phyloP scores from a whole-genome alignment of 345 rosid species.

The Euphorbia peplus region DNA sequence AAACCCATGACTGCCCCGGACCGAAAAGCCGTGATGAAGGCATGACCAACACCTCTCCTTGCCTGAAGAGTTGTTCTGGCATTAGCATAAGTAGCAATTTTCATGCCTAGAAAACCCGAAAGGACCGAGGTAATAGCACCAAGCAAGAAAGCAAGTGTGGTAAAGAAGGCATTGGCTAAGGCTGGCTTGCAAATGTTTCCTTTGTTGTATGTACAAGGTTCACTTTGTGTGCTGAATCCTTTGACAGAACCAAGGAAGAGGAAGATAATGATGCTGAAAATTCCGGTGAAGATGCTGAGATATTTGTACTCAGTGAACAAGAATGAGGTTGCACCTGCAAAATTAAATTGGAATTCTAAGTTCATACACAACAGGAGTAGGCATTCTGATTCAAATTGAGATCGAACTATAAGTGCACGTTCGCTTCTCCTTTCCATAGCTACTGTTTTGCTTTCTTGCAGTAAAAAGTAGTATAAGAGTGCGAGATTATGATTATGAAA shows the following conservation, averaged over 20 bases:
- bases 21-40: constrained; percentile 57
- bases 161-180: constrained; percentile 54
- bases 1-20: constrained; percentile 75
- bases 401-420: too few relatives aligned
- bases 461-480: too few relatives aligned
- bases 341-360: not conserved
- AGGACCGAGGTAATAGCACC: constrained; percentile 63
- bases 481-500: too few relatives aligned
- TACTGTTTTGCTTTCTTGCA: too few relatives aligned
- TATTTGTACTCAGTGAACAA: constrained; percentile 59
- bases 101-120: constrained; percentile 73
- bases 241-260: constrained; percentile 67
- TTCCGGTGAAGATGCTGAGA: constrained; percentile 48
- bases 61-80: constrained; percentile 72
- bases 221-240: constrained; percentile 60
- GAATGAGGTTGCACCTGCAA: constrained; percentile 64
- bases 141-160: constrained; percentile 68
- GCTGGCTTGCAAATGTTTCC: constrained; percentile 61
- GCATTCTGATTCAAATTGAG: too few relatives aligned
- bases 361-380: too few relatives aligned
- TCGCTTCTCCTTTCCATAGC: too few relatives aligned
- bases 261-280: constrained; percentile 45
- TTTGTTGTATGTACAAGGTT: constrained; percentile 55
- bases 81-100: constrained; percentile 66
- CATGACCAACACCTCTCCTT: constrained; percentile 61